Evolutionary conservation across 2,329 filamentous ascomycete genomes (phyloP), one percentile per base, ranked within the genome.

Genomic region (Aspergillus neoniger): DNA sequence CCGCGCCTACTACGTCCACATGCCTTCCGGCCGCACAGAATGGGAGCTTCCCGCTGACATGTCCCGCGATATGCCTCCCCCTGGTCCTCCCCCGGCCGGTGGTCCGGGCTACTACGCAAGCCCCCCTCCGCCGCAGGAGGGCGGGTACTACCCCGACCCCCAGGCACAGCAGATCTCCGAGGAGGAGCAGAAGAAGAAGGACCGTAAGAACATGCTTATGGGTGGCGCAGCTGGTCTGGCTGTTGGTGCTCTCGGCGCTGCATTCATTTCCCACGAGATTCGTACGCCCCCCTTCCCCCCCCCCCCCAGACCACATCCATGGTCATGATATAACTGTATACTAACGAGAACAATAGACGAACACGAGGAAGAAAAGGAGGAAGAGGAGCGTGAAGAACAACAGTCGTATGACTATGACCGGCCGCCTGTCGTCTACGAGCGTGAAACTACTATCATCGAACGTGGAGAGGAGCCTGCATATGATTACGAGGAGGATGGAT

Each of bases 1-100:
- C 69, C 84, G 85, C 58, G 89, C 85, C 78, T 90, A 85, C 76
- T 91, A 88, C 69, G 80, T 86, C 59, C 86, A 90, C 72, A 77
- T 85, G 59, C 79, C 83, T 50, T 85, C 85, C 12, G 85, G 86
- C 19, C 82, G 81, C 60, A 83, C 85, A 0, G 86, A 89, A 73
- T 90, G 87, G 87, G 85, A 88, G 63, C 79, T 81, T 15, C 86
- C 87, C 54, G 69, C 65, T 8, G 69, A 69, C 25, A 69, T 61
- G 12, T 68, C 68, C 5, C 70, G 73, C 19, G 66, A 70, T 4
- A 38, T 58, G 55, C 30, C 43, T 14, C 51, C 53, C 5, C 66
- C 70, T 23, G 43, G 49, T 15, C 36, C 57, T 15, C 60, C 65
- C 19, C 59, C 50, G 4, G 58, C 48, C 5, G 56, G 23, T 2